A percentile compares a stretch with the other conserved stretches of the same genome.
phyloP scores from a whole-genome alignment of 148 eudicot species.

The Rhododendron kiyosumense region DNA sequence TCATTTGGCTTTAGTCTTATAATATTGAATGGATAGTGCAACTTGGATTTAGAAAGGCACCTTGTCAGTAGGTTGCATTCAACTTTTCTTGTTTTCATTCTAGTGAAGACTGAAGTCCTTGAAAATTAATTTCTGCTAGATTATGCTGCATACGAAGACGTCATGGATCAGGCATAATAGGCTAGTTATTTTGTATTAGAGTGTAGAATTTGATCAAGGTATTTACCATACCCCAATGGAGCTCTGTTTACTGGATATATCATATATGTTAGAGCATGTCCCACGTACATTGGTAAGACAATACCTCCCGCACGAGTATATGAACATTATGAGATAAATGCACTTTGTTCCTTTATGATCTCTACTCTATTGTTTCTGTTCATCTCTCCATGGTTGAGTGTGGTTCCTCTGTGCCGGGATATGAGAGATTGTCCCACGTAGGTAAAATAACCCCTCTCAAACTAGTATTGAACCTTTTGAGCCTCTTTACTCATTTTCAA shows the following conservation, averaged over 20 bases:
- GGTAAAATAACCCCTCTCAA: neutral
- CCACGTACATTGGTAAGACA: neutral
- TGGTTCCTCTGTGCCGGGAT: neutral
- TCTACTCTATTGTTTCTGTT: neutral
- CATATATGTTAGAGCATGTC: neutral
- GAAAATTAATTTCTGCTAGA: neutral
- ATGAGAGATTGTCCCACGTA: neutral
- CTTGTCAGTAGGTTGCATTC: neutral
- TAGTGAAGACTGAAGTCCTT: slow-evolving; percentile 3
- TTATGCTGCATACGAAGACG: neutral
- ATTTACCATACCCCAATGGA: neutral
- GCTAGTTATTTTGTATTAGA: neutral
- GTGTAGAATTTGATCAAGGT: neutral
- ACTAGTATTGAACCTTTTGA: neutral
- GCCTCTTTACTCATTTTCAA: neutral
- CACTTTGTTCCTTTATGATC: neutral
- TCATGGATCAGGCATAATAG: neutral
- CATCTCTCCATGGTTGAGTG: neutral
- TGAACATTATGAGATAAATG: neutral
- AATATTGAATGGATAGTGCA: neutral
- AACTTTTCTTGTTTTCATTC: neutral
- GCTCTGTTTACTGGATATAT: neutral
- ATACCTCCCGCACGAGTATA: neutral
- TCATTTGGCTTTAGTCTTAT: neutral
- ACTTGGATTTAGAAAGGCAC: neutral